Evolutionary conservation across 495 filamentous ascomycete genomes (phyloP), one percentile per base, ranked within the genome.

Genomic region (Aspergillus indologenus): DNA sequence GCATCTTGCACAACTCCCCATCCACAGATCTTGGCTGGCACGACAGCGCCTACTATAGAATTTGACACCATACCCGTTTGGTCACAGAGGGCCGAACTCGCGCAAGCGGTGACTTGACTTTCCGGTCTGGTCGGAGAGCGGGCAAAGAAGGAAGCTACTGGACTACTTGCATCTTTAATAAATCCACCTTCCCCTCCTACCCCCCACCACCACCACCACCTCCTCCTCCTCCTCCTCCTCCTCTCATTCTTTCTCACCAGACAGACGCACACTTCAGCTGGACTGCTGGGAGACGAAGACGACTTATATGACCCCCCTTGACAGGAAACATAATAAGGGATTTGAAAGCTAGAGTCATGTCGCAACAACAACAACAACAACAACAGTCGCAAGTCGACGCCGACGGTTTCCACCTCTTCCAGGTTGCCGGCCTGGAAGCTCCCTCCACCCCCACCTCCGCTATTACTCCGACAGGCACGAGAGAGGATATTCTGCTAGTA

Each of bases 401-500:
- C 50, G 54, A 60, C 31, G 46, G 48, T 11, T 61, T 61, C 43
- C 57, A 47, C 31, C 55, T 57, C 5, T 71, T 71, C 34, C 50
- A 66, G 8, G 19, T 71, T 7, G 40, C 19, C 21, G 59, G 50
- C 1, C 61, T 75, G 52, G 51, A 56, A 17, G 53, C 67, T 29
- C 9, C 26, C 9, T 29, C 26, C 26, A 29, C 26, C 19, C 56
- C 68, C n/a, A 22, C 61, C n/a, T n/a, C n/a, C 8, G 40, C 17
- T 1, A 40, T 46, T 11, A 61, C 53, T 29, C 52, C 56, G 17
- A 73, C 69, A 5, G 63, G 68, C 52, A 67, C 75, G 66, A 72
- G 53, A 21, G 73, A 78, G 20, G 73, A 77, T n/a, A 34, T 74
- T 11, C 22, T 79, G 42, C 65, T 80, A 1, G 40, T 75, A 17